Evolutionary conservation across 768 basidiomycete species (phyloP), one percentile per base, ranked within the genome.

Genomic region (Mycena crocata): DNA sequence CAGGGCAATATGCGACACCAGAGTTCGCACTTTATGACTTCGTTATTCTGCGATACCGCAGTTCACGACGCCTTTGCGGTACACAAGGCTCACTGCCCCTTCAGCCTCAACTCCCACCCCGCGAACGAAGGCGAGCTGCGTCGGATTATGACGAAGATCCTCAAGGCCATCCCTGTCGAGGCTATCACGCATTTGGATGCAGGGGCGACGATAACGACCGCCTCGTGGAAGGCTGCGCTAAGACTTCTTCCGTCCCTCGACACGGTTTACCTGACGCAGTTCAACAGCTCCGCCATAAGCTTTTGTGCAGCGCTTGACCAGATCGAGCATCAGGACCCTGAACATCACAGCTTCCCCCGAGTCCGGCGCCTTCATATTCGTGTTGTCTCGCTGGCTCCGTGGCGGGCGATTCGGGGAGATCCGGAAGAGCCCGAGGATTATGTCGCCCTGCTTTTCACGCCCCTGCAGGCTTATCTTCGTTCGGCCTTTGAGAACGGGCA

Each of bases 131-230:
- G 19, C 19, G n/a, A 26, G 2, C 60, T 62, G 10, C 50, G 60
- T 31, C 35, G 44, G 13, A 52, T 62, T 12, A 44, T 62, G 60
- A 34, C 32, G 31, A 62, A 52, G 30, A 15, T 62, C 7, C 30
- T 62, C 2, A 52, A 62, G 4, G 40, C 40, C 14, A n/a, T 62
- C 5, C 60, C 60, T 5, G 15, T 26, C 39, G 13, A 7, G 30
- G 24, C 21, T 3, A 62, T 62, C 49, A 62, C 60, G 1, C 50
- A 62, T 40, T 50, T 62, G 31, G 60, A 62, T 50, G 9, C 12
- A 7, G 37, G 39, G 13, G 14, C 9, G 9, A 40, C 50, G 21
- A 23, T 40, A 13, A 19, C 44, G 21, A 44, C 37, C 21, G 40
- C 32, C 8, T 52, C 60, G 14, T 62, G 60, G 60, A 62, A 52